Conservation (phyloP, 2,329 filamentous ascomycete genomes). For the Metarhizium rileyi region DNA sequence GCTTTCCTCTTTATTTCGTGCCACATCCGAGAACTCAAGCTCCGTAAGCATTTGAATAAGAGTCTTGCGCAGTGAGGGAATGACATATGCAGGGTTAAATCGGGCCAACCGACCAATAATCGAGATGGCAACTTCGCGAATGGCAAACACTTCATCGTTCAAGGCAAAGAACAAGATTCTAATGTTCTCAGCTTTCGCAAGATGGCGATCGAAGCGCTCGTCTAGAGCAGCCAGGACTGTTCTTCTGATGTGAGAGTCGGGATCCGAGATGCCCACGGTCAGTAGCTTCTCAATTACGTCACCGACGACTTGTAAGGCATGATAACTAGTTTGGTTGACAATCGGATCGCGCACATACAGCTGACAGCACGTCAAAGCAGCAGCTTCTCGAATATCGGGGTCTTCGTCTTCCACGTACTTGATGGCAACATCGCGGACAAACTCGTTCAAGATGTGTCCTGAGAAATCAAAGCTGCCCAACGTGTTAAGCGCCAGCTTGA, state of each 20-base stretch:
- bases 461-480: constrained; percentile 96
- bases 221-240: constrained; percentile 87
- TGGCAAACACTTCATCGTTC: constrained; percentile 88
- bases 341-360: constrained; percentile 95
- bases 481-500: constrained; percentile 88
- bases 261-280: constrained; percentile 88
- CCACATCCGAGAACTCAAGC: constrained; percentile 89
- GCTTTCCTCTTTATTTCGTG: constrained; percentile 92
- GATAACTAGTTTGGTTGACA: constrained; percentile 93
- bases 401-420: constrained; percentile 97
- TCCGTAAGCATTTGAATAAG: constrained; percentile 94
- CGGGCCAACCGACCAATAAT: constrained; percentile 90
- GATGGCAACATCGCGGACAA: constrained; percentile 94
- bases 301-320: constrained; percentile 92
- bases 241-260: constrained; percentile 76
- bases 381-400: constrained; percentile 83
- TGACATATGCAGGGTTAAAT: constrained; percentile 93
- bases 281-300: constrained; percentile 96
- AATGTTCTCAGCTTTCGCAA: constrained; percentile 97
- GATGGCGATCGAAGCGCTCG: constrained; percentile 85
- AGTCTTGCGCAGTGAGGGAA: constrained; percentile 88
- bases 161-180: constrained; percentile 89
- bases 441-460: constrained; percentile 91
- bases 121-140: constrained; percentile 87
- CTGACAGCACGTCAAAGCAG: constrained; percentile 93